Evolutionary conservation across 257 asterid species (phyloP), one percentile per base, ranked within the genome.

Genomic region (Rhazya stricta): DNA sequence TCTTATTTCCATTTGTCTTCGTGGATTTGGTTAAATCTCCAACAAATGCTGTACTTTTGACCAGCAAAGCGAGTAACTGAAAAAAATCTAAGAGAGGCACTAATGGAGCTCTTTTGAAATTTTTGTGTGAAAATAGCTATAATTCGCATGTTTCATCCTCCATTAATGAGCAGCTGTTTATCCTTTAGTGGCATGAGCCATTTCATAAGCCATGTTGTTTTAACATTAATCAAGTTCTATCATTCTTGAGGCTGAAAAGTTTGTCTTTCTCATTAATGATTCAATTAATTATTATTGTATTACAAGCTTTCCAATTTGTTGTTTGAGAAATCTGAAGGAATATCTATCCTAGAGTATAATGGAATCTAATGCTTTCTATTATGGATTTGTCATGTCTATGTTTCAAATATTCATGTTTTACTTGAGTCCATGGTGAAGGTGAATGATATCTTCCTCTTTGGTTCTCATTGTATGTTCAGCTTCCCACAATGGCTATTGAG

Each of bases 401-500:
- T 25, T n/a, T 51, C 50, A 37, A 36, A 51, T 66, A 36, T 72
- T 74, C 50, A 46, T 69, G 45, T 70, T 58, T 8, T 75, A 43
- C 43, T 30, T 75, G 50, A 43, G 57, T 21, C 61, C 0, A 8
- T 67, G 46, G 9, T 30, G 67, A 74, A 32, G 68, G 16, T 71
- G 25, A 21, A 60, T 67, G 41, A 9, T 73, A 62, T 84, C 34
- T 61, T 67, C 30, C 37, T 72, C 73, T 68, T 32, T 37, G 69
- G 62, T 42, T 54, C n/a, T 46, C 66, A 42, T 39, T 27, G 68
- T 25, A 7, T 62, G 34, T 86, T 74, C 82, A 95, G 99, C 78
- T 92, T 76, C 99, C 98, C 39, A 91, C 98, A 50, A 91, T 95
- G 94, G 98, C 99, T 77, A 89, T 92, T 76, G 98, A 95, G 76